Base-by-base conservation (phyloP, 2,329 filamentous ascomycete species). In the Aureobasidium mangrovei region DNA sequence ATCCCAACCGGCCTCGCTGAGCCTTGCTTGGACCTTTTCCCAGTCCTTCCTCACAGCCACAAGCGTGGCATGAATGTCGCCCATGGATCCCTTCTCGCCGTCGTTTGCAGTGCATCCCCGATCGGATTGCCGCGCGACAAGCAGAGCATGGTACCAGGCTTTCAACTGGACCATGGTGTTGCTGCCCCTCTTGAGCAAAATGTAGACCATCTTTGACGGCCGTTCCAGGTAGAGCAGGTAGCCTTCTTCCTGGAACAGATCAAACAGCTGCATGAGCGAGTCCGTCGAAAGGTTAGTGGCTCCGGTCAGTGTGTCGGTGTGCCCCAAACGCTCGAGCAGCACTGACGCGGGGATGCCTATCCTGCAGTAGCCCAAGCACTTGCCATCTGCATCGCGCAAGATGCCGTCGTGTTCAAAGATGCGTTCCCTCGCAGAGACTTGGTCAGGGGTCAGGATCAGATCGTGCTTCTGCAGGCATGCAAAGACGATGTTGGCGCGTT, bases 401-500 rank as follows among this genome's bases (percentile, higher is more conserved):
- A 89, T 80, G 18, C 76, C 80, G 66, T 89, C 85, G 45, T 74
- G 70, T 46, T 78, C 79, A 59, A 84, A 84, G 54, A 84, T 77
- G 12, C 72, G 69, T 66, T 85, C 82, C 57, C 70, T 65, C 26
- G 60, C 63, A 0, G 87, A 78, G 1, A 90, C 83, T 60, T 90
- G 74, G 6, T 74, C 70, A 0, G 89, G 90, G 4, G 63, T 64
- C 9, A 78, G 59, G 4, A 85, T 66, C 29, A 26, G 18, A 18
- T 40, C 38, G 24, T 42, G 10, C 39, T 41, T 33, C 10, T 47
- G 40, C 43, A 51, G 51, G 52, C 79, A 73, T 39, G 80, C 77
- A 62, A 91, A 84, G 1, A 95, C 75, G 24, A 96, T 82, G 45
- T 85, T 88, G 1, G 90, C 87, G 35, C 93, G 81, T 69, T 97